phyloP scores from a whole-genome alignment of 768 basidiomycete species.

The Suillus luteus region DNA sequence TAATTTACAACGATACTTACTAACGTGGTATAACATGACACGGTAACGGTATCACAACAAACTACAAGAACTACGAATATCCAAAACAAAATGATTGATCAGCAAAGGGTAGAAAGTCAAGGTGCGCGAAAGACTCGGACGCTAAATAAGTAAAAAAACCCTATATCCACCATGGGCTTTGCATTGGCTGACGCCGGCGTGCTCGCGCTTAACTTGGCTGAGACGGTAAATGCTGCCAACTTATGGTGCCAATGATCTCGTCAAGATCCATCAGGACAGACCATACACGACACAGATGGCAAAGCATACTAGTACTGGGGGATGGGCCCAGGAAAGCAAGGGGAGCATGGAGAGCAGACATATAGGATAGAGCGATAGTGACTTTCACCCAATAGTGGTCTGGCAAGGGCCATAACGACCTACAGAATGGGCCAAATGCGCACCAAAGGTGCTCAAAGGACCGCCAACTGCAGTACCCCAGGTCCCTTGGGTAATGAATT shows the following conservation, averaged over 20 bases:
- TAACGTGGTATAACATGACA: not conserved
- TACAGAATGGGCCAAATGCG: constrained; percentile 25
- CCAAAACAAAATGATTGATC: not conserved
- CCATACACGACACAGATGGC: constrained; percentile 5
- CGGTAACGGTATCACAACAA: constrained; percentile 1
- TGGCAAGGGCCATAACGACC: constrained; percentile 21
- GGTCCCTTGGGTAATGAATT: constrained; percentile 25
- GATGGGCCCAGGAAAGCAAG: constrained; percentile 5
- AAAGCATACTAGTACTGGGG: constrained; percentile 3
- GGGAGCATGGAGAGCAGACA: not conserved
- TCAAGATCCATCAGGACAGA: constrained; percentile 3
- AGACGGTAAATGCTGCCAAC: not conserved
- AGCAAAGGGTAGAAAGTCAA: constrained; percentile 4
- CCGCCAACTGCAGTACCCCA: constrained; percentile 28
- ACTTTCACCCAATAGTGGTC: constrained; percentile 21
- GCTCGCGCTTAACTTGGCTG: not conserved
- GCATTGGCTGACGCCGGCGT: constrained; percentile 11
- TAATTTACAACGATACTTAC: not conserved
- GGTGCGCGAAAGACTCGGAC: not conserved
- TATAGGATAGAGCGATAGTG: not conserved
- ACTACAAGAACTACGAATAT: not conserved
- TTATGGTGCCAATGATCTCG: not conserved
- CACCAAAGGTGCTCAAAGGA: constrained; percentile 27
- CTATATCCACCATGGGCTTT: constrained; percentile 2
- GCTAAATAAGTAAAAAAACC: constrained; percentile 2